phyloP scores from a whole-genome alignment of 768 basidiomycete species.

The Pisolithus albus region DNA sequence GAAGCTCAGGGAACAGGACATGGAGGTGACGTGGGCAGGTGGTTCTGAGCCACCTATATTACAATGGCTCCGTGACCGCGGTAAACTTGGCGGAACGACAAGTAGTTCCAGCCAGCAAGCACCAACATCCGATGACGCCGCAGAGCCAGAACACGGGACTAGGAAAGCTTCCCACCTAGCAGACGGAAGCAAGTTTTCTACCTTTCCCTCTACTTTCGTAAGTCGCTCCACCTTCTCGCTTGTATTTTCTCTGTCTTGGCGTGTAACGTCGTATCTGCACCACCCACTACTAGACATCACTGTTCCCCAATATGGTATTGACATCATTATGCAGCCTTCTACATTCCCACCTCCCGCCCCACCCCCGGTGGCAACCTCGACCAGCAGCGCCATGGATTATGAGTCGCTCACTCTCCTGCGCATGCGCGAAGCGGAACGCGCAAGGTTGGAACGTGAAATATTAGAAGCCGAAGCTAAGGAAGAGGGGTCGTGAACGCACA shows the following conservation, averaged over 20 bases:
- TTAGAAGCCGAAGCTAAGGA: slow-evolving; percentile 54
- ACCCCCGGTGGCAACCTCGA: slow-evolving; percentile 15
- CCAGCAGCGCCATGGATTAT: slow-evolving; percentile 54
- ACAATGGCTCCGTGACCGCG: slow-evolving; percentile 65
- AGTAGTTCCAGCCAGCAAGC: slow-evolving; percentile 10
- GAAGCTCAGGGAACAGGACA: slow-evolving; percentile 46
- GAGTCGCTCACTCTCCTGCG: slow-evolving; percentile 77
- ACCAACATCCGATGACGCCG: slow-evolving; percentile 15
- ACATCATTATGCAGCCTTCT: slow-evolving; percentile 13
- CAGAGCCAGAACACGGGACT: not conserved
- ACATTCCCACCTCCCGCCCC: slow-evolving; percentile 11
- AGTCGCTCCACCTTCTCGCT: slow-evolving; percentile 31
- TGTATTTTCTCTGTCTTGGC: slow-evolving; percentile 2
- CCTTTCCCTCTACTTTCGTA: slow-evolving; percentile 44
- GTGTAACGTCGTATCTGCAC: not conserved
- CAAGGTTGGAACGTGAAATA: slow-evolving; percentile 70
- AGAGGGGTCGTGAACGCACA: slow-evolving; percentile 1
- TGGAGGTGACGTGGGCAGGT: slow-evolving; percentile 70
- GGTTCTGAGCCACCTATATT: slow-evolving; percentile 66
- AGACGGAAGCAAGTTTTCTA: slow-evolving; percentile 42
- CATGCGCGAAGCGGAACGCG: slow-evolving; percentile 74
- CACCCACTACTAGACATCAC: too few relatives aligned
- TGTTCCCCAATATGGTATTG: not conserved
- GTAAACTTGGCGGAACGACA: slow-evolving; percentile 42
- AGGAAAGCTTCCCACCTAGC: slow-evolving; percentile 3